phyloP scores from a whole-genome alignment of 2,329 filamentous ascomycete genomes.

The Dryadomyces sulphureus region DNA sequence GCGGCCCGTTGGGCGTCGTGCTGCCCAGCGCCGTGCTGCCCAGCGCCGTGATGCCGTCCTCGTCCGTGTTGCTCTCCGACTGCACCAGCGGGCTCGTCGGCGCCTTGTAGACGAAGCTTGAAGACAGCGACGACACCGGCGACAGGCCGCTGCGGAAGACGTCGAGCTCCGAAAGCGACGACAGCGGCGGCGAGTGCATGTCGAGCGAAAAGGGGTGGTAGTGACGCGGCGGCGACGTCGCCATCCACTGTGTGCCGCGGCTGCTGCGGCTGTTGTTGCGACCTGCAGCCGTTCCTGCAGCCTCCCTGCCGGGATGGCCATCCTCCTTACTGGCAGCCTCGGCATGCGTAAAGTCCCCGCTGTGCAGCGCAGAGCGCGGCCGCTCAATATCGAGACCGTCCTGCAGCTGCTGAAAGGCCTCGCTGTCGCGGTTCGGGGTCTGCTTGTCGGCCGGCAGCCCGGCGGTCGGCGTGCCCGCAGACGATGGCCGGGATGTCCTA shows the following conservation, averaged over 20 bases:
- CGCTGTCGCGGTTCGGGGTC: slow-evolving; percentile 16
- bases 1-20: slow-evolving; percentile 8
- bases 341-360: slow-evolving; percentile 50
- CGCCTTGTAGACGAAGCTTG: slow-evolving; percentile 69
- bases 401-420: slow-evolving; percentile 28
- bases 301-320: neutral
- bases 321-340: neutral
- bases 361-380: slow-evolving; percentile 62
- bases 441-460: slow-evolving; percentile 29
- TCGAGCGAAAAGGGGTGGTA: slow-evolving; percentile 30
- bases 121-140: slow-evolving; percentile 56
- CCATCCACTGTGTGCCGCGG: slow-evolving; percentile 32
- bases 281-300: neutral
- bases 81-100: slow-evolving; percentile 89
- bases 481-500: slow-evolving; percentile 19
- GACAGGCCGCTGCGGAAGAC: slow-evolving; percentile 22
- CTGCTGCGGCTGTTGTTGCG: too few relatives aligned
- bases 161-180: slow-evolving; percentile 5
- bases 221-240: slow-evolving; percentile 40
- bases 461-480: slow-evolving; percentile 16
- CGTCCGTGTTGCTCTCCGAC: slow-evolving; percentile 69
- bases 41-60: slow-evolving; percentile 27
- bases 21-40: slow-evolving; percentile 28
- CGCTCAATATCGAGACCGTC: slow-evolving; percentile 58
- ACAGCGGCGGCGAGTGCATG: slow-evolving; percentile 11